Base-by-base conservation (phyloP, 2,329 filamentous ascomycete species). In the Pseudohalonectria lignicola region DNA sequence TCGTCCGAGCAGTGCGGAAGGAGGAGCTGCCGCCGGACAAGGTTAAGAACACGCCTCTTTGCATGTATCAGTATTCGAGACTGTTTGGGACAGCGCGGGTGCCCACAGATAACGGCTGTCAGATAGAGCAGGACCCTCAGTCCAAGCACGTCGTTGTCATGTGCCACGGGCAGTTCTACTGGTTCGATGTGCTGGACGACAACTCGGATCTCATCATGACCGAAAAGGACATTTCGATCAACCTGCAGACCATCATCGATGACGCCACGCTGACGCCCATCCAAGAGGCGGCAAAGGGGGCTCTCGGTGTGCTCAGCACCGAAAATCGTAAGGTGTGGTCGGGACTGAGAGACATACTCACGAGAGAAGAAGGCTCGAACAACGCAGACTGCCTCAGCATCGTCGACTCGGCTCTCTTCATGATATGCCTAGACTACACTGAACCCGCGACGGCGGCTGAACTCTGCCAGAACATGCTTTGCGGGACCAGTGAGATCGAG, bases 291-390 rank as follows among this genome's bases (percentile, higher is more conserved):
- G 92, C 92, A n/a, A 95, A 94, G 61, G 83, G 86, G 2, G 92
- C 92, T 0, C 61, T 98, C 6, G 92, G 92, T 30, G 88, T 98
- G 2, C 67, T 98, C 43, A 95, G 86, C 54, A 96, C 92, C 0
- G 92, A 98, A 56, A 96, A 95, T 55, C 79, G 92, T 40, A 95
- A 96, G 57, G 80, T 86, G 13, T 98, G 92, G 92, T 94, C 92
- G 0, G 83, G 86, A 1, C 62, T 96, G 43, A 74, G 92, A 52
- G 88, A 96, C 49, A 76, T 95, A 5, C 66, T 98, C 48, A 92
- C 85, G 25, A 76, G 80, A 43, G 87, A 95, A 41, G 77, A 83
- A 44, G 81, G 79, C 1, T 94, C 88, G 2, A 95, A 95, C 62
- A 98, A 98, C 51, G 85, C 88, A 17, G 90, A 98, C 54, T 95